A percentile compares a stretch with the other conserved stretches of the same genome.
Conservation (phyloP, 2,329 filamentous ascomycete species). For the Sporothrix schenckii region DNA sequence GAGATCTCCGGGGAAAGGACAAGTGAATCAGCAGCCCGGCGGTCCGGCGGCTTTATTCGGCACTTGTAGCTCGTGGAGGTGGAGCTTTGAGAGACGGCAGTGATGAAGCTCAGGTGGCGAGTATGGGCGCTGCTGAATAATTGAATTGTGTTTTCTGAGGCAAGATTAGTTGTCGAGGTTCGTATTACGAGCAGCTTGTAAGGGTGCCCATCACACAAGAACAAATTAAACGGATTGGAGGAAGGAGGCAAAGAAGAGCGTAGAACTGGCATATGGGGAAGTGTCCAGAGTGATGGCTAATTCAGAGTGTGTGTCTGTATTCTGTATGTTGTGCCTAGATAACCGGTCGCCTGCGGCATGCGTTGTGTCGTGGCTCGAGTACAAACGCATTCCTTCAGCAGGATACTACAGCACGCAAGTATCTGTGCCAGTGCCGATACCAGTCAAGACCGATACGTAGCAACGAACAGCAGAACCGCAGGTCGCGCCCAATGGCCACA, state of each 20-base stretch:
- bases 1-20: neutral
- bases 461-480: neutral
- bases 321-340: slow-evolving; percentile 11
- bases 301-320: neutral
- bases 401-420: slow-evolving; percentile 16
- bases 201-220: neutral
- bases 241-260: slow-evolving; percentile 1
- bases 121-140: neutral
- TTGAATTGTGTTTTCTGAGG: neutral
- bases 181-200: neutral
- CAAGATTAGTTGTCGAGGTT: slow-evolving; percentile 3
- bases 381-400: slow-evolving; percentile 17
- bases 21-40: neutral
- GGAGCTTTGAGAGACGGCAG: neutral
- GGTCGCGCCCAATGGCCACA: slow-evolving; percentile 22
- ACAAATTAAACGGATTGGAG: neutral
- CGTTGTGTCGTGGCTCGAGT: slow-evolving; percentile 36
- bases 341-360: slow-evolving; percentile 21
- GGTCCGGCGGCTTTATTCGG: neutral
- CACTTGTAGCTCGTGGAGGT: neutral
- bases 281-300: neutral
- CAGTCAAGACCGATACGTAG: neutral
- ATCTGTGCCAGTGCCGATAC: neutral
- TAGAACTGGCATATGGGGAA: neutral
- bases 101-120: neutral